Base-by-base conservation (phyloP, 2,329 filamentous ascomycete genomes). In the Sclerotinia subarctica region DNA sequence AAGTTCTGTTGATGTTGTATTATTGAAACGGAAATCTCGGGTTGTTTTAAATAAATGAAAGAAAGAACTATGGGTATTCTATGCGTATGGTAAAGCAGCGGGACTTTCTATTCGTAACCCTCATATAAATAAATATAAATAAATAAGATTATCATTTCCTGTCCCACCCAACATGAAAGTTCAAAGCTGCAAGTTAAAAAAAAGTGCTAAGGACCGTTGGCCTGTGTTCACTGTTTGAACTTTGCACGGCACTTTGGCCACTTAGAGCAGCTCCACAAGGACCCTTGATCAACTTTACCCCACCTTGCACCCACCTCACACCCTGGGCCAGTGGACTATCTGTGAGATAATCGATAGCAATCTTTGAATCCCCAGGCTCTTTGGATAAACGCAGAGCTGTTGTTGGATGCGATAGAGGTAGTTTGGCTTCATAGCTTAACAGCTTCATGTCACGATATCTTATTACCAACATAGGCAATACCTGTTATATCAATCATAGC, bases 271-370 rank as follows among this genome's bases (percentile, higher is more conserved):
- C 24, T 44, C 57, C 57, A 17, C 10, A 47, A 13, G 32, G 42
- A 60, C 57, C 57, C 42, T 60, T 60, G 57, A 60, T 47, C 42
- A 38, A 17, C 24, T n/a, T 32, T 47, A 29, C 54, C 54, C 54
- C 54, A 57, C 54, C 54, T 42, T 32, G 5, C 11, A 35, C 32
- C 46, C 46, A 47, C 46, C 46, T 47, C 10, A 19, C 7, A n/a
- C 21, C 46, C 46, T n/a, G 21, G n/a, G n/a, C n/a, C n/a, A n/a
- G n/a, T n/a, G n/a, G 46, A 21, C 6, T 47, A n/a, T 1, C 44
- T 47, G 44, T 21, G 17, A 47, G 21, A 13, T 26, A 53, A 53
- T 53, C 52, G 15, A 53, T 53, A 57, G n/a, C 54, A 57, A 57
- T 24, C 32, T 32, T 35, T 32, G 21, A n/a, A 19, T 6, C 35